Conservation (phyloP, 768 basidiomycete species). For the Clavulina sp. region DNA sequence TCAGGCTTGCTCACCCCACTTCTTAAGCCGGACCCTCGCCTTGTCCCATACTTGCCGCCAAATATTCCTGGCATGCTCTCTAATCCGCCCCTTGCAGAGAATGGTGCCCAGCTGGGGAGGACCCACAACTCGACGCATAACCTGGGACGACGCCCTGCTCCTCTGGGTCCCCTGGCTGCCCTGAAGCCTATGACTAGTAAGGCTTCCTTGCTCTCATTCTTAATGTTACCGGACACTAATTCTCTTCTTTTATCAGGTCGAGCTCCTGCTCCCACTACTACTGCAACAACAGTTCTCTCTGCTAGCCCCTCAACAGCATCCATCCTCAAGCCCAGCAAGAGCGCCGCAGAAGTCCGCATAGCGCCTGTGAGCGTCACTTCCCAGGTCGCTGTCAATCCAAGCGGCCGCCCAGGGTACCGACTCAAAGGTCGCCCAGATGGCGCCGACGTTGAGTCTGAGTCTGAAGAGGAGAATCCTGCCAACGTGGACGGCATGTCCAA, state of each 20-base stretch:
- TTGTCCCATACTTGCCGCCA: conserved; percentile 33
- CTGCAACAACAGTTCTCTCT: neutral
- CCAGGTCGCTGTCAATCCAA: conserved; percentile 1
- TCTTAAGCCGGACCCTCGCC: conserved; percentile 58
- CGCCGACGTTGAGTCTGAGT: conserved; percentile 13
- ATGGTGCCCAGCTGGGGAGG: conserved; percentile 4
- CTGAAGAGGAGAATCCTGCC: conserved; percentile 12
- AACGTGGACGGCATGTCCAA: conserved; percentile 8
- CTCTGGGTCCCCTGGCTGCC: conserved; percentile 1
- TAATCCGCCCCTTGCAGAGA: conserved; percentile 21
- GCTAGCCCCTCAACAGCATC: conserved; percentile 8
- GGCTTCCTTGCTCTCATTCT: neutral
- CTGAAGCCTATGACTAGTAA: conserved; percentile 1
- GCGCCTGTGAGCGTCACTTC: conserved; percentile 15
- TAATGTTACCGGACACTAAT: neutral
- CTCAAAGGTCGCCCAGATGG: conserved; percentile 8
- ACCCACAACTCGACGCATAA: conserved; percentile 12
- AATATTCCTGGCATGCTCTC: neutral
- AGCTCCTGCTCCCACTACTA: too few relatives aligned
- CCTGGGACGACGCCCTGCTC: conserved; percentile 7
- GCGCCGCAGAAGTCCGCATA: conserved; percentile 33
- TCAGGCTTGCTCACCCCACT: conserved; percentile 49
- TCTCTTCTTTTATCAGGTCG: too few relatives aligned
- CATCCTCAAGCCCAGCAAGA: conserved; percentile 35
- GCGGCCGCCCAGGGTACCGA: conserved; percentile 11